Evolutionary conservation across 441 rosid species (phyloP).

Genomic region (Gossypium trilobum): DNA sequence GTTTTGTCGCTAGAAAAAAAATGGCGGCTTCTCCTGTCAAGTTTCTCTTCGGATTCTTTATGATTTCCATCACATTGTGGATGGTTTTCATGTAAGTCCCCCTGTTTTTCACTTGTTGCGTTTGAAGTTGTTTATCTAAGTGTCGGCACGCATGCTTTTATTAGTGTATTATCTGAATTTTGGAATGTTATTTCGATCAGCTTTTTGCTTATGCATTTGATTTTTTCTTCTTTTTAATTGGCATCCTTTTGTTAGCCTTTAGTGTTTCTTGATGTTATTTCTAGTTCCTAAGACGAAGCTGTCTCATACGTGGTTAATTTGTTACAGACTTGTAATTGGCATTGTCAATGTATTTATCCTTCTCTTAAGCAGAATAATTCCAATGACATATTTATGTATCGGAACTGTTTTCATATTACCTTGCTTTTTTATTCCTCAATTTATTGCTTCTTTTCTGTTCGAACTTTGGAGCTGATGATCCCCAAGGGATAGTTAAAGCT

Average conservation of each 20-base stretch:
- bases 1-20: constrained; percentile 11
- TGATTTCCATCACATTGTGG: constrained; percentile 73
- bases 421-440: background rate
- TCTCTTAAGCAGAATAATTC: background rate
- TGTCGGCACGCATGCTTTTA: background rate
- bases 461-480: background rate
- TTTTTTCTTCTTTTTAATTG: background rate
- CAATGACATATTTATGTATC: background rate
- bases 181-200: constrained; percentile 2
- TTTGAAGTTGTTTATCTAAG: background rate
- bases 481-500: constrained; percentile 5
- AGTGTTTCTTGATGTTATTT: constrained; percentile 3
- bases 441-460: background rate
- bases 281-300: background rate
- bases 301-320: background rate
- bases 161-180: background rate
- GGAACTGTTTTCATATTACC: background rate
- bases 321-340: background rate
- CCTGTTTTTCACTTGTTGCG: constrained; percentile 6
- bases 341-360: background rate
- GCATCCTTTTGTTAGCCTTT: background rate
- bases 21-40: constrained; percentile 92
- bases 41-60: constrained; percentile 78
- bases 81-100: constrained; percentile 74
- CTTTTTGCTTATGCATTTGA: background rate